These are phyloP conservation scores for Coelastrella sp. DNA, from an alignment of 139 green algal genomes.

Conservation along the genomic window DNA sequence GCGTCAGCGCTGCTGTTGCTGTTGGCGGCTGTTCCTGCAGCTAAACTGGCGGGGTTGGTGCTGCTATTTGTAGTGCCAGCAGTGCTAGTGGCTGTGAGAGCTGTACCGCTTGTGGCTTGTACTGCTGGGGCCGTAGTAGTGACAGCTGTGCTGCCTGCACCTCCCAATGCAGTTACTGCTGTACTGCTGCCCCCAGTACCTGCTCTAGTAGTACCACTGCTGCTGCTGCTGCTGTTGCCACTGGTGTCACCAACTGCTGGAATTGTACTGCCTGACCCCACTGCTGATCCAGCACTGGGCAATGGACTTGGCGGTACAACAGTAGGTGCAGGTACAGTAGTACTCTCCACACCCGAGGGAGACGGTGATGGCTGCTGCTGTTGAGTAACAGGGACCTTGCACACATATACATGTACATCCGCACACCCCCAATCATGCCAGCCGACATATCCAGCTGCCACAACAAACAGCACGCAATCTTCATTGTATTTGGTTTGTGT, in stretches of 20 bases:
- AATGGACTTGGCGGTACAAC: too few species aligned
- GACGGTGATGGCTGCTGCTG: not conserved
- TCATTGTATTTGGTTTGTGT: not conserved
- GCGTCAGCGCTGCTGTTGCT: not conserved
- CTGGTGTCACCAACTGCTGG: not conserved
- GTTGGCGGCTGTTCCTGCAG: not conserved
- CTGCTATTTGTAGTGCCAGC: not conserved
- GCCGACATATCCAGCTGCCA: not conserved
- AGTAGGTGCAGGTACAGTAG: too few species aligned
- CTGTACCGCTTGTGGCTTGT: too few species aligned
- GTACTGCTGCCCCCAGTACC: too few species aligned
- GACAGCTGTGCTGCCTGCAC: too few species aligned
- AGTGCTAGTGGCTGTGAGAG: not conserved
- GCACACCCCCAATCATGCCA: not conserved
- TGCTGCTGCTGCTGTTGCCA: not conserved
- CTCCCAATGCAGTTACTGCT: too few species aligned
- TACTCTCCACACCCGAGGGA: not conserved
- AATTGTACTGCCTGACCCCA: too few species aligned
- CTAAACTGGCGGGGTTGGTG: not conserved
- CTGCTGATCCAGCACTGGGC: too few species aligned
- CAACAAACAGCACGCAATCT: not conserved
- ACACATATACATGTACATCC: not conserved
- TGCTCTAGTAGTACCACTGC: not conserved
- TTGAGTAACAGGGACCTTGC: not conserved
- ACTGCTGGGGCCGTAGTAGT: too few species aligned